Conservation (phyloP, 148 eudicot species). For the Heliamphora exappendiculata region DNA sequence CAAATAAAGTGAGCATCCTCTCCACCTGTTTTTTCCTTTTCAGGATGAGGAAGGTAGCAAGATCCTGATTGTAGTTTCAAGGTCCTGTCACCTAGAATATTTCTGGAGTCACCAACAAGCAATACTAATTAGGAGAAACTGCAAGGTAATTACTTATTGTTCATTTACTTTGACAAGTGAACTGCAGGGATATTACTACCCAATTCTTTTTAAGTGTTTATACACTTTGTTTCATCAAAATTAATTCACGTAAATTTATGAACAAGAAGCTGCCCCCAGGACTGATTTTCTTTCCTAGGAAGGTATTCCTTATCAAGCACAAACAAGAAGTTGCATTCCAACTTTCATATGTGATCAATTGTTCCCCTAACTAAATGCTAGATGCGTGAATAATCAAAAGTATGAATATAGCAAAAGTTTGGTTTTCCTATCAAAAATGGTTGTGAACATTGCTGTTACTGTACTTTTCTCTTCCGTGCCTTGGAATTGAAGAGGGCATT, state of each 20-base stretch:
- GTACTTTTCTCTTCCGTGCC: too few species aligned
- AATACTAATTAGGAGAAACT: conserved; percentile 16
- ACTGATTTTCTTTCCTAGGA: neutral
- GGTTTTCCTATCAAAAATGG: neutral
- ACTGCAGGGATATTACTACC: neutral
- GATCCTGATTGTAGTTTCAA: conserved; percentile 72
- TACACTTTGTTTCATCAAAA: neutral
- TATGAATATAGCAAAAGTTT: neutral
- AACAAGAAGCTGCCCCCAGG: neutral
- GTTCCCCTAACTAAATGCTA: neutral
- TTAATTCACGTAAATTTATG: neutral
- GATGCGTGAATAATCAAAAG: neutral
- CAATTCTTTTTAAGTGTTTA: neutral
- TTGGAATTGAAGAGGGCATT: too few species aligned
- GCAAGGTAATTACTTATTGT: neutral
- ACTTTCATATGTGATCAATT: conserved; percentile 2
- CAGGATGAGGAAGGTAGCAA: conserved; percentile 88
- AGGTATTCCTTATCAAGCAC: neutral
- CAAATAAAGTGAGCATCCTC: conserved; percentile 98
- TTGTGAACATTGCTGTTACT: neutral
- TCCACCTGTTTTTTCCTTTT: conserved; percentile 75
- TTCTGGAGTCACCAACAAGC: conserved; percentile 31
- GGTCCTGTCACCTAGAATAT: conserved; percentile 19
- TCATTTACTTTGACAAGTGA: neutral
- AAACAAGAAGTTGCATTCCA: neutral